phyloP scores from a whole-genome alignment of 1,139 yeast genomes.

The Geotrichum reessii region DNA sequence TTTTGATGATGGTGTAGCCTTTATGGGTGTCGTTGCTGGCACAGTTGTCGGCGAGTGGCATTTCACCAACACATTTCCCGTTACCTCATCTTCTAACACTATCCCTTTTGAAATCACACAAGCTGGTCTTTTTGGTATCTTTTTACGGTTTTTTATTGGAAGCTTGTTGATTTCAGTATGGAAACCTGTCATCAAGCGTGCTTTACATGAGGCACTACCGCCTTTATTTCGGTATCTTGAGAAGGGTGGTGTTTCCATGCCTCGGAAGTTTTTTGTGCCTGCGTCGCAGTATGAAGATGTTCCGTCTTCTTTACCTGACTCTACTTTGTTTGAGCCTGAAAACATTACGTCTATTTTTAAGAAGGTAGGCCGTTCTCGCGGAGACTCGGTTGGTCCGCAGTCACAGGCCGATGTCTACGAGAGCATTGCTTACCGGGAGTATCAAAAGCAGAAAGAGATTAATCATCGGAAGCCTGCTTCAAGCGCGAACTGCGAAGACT shows the following conservation, averaged over 20 bases:
- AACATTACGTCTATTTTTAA: conserved; percentile 32
- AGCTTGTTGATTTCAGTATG: conserved; percentile 56
- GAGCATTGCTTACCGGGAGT: conserved; percentile 35
- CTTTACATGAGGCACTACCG: conserved; percentile 45
- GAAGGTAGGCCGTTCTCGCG: conserved; percentile 30
- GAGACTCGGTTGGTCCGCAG: conserved; percentile 43
- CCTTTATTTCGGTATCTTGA: conserved; percentile 38
- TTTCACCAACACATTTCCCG: conserved; percentile 22
- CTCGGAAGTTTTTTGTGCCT: conserved; percentile 37
- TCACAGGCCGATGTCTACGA: conserved; percentile 42
- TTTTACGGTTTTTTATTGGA: conserved; percentile 51
- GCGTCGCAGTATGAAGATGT: conserved; percentile 37
- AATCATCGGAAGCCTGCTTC: conserved; percentile 11
- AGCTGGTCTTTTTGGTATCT: conserved; percentile 9
- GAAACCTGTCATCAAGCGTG: conserved; percentile 63
- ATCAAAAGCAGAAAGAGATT: conserved; percentile 25
- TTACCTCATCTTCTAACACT: not conserved
- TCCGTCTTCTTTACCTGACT: conserved; percentile 34
- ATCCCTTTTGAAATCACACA: conserved; percentile 11
- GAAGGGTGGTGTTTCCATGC: conserved; percentile 37
- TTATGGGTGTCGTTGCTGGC: conserved; percentile 83
- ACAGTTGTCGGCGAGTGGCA: conserved; percentile 54
- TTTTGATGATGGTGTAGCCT: conserved; percentile 91
- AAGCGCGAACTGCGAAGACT: conserved; percentile 22
- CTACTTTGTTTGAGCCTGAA: conserved; percentile 33